Base-by-base conservation (phyloP, 1,284 basidiomycete species). In the Moniliophthora roreri region DNA sequence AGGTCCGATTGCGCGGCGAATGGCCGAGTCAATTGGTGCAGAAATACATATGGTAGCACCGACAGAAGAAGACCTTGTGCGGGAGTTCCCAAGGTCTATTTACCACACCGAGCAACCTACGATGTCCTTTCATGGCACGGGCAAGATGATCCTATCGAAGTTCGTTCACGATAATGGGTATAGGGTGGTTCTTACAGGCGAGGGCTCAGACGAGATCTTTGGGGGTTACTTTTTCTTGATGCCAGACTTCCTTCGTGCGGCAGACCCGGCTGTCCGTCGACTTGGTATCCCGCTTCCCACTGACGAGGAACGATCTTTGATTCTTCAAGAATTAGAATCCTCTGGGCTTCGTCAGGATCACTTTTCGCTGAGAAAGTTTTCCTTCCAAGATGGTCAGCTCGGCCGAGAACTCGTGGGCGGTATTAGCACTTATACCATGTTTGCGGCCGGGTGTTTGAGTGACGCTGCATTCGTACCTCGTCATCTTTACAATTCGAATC, bases 181-280 rank as follows among this genome's bases (percentile, higher is more conserved):
- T 56, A 58, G 58, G 58, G 58, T 61, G 21, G 58, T 58, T 21
- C 54, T 61, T 10, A 54, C 60, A 4, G 60, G 60, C 0, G 60
- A 61, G 51, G 60, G 60, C 15, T 54, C 60, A 7, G 60, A 61
- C n/a, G 60, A 61, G 42, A 39, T 53, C 3, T 60, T 61, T 20
- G 60, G 53, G 9, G 60, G 60, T 7, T 61, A 61, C 48, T 36
- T 37, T 23, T 58, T 40, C 16, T 45, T 58, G n/a, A 23, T 52
- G 4, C 49, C 47, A 10, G 60, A 61, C 52, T 61, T 53, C 42
- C 54, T 61, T 13, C 55, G 60, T 5, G 42, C 52, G 13, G 16
- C 48, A 9, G 60, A 61, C 32, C 41, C 47, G 21, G 48, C 44
- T 38, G 16, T 50, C 9, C 11, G 37, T 9, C 36, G 36, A 11